Evolutionary conservation across 805 yeast genomes (phyloP).

Genomic region (Cyberlindnera bimundalis): DNA sequence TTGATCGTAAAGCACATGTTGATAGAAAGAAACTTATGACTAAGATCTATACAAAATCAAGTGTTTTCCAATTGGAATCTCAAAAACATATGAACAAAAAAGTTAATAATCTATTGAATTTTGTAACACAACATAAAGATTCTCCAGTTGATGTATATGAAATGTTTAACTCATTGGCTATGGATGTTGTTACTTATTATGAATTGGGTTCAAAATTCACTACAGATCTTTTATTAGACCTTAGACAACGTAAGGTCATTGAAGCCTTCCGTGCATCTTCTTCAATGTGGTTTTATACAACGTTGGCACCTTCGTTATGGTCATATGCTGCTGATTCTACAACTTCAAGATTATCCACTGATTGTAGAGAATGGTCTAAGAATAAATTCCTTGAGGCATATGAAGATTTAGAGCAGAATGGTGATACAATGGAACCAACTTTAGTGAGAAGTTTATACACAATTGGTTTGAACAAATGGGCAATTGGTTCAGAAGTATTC

Average conservation of each 20-base stretch:
- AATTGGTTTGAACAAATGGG: constrained; percentile 25
- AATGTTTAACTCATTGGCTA: constrained; percentile 66
- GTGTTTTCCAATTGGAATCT: constrained; percentile 32
- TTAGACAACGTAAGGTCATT: constrained; percentile 40
- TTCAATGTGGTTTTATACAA: constrained; percentile 64
- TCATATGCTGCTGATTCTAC: constrained; percentile 41
- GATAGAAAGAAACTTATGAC: constrained; percentile 38
- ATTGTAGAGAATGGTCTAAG: constrained; percentile 45
- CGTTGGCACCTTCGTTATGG: constrained; percentile 55
- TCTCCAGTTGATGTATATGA: constrained; percentile 51
- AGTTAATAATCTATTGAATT: constrained; percentile 28
- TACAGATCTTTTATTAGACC: constrained; percentile 40
- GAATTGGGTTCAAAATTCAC: constrained; percentile 52
- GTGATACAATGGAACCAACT: constrained; percentile 17
- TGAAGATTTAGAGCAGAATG: constrained; percentile 20
- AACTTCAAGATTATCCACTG: constrained; percentile 36
- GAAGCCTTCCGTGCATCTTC: constrained; percentile 47
- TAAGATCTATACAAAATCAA: constrained; percentile 43
- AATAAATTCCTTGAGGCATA: constrained; percentile 27
- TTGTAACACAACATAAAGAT: constrained; percentile 12
- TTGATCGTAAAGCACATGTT: constrained; percentile 47
- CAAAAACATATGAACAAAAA: constrained; percentile 34
- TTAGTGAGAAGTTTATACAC: constrained; percentile 23
- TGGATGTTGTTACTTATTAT: constrained; percentile 64
- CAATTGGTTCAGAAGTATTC: constrained; percentile 45